Evolutionary conservation across 2,329 filamentous ascomycete species (phyloP).

Genomic region (Fusarium sp.): DNA sequence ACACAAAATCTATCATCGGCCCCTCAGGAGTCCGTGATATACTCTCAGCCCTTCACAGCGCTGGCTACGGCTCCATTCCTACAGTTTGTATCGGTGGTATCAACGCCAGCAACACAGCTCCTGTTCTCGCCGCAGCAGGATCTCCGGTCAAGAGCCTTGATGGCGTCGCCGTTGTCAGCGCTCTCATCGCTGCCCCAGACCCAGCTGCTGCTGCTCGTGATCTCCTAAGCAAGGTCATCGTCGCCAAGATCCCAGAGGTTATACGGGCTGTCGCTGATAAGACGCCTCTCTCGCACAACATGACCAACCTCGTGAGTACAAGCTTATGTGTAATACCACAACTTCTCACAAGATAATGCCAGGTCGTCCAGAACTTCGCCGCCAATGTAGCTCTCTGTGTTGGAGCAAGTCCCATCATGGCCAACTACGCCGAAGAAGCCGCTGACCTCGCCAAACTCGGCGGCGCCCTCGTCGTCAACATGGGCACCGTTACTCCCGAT

Average conservation of each 20-base stretch:
- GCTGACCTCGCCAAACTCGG: constrained; percentile 81
- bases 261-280: constrained; percentile 71
- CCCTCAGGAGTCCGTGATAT: constrained; percentile 67
- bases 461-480: constrained; percentile 89
- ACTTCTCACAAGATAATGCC: background rate
- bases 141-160: constrained; percentile 71
- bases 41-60: constrained; percentile 66
- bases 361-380: constrained; percentile 91
- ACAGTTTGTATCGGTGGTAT: constrained; percentile 92
- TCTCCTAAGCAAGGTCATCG: constrained; percentile 61
- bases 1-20: constrained; percentile 77
- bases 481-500: constrained; percentile 89
- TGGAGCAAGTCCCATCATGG: constrained; percentile 94
- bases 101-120: constrained; percentile 79
- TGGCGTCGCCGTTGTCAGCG: constrained; percentile 90
- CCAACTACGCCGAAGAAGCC: constrained; percentile 86
- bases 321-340: background rate
- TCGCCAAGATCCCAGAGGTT: constrained; percentile 65
- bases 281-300: constrained; percentile 89
- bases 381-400: constrained; percentile 89
- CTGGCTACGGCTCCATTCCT: constrained; percentile 60
- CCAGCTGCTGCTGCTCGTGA: constrained; percentile 72
- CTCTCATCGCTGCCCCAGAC: constrained; percentile 80
- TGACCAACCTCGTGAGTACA: constrained; percentile 82
- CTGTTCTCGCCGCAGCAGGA: constrained; percentile 78